These are phyloP conservation scores for Dactylella cylindrospora DNA, from an alignment of 2,329 filamentous ascomycete genomes.

Conservation along the genomic window DNA sequence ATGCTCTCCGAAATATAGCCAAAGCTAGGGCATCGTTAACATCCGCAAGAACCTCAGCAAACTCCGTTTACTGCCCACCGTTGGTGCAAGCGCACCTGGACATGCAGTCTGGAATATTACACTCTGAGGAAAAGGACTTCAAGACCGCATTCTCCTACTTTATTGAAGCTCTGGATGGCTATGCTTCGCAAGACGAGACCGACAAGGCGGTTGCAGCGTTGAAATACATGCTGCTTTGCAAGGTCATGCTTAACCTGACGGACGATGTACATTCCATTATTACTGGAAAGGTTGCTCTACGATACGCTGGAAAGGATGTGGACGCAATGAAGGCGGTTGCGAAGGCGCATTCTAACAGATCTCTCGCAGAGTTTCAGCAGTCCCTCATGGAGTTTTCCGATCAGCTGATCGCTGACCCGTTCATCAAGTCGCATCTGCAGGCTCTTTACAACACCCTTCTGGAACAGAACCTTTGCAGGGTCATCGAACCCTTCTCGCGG, in stretches of 20 bases:
- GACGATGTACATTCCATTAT: constrained; percentile 96
- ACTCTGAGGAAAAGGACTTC: constrained; percentile 98
- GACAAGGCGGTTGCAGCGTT: constrained; percentile 91
- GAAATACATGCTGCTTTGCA: constrained; percentile 99
- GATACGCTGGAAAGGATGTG: constrained; percentile 91
- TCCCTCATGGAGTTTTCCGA: constrained; percentile 86
- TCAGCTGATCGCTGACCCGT: constrained; percentile 89
- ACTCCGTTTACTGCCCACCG: constrained; percentile 95
- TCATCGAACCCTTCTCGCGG: constrained; percentile 96
- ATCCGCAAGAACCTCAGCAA: constrained; percentile 88
- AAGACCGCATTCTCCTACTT: constrained; percentile 99
- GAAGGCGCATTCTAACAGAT: constrained; percentile 90
- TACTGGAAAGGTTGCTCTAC: constrained; percentile 92
- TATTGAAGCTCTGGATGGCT: constrained; percentile 96
- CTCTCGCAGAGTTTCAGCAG: constrained; percentile 93
- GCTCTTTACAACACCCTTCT: constrained; percentile 97
- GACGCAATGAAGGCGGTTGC: constrained; percentile 99
- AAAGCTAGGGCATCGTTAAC: constrained; percentile 95
- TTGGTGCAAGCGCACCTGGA: constrained; percentile 93
- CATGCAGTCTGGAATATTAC: constrained; percentile 99
- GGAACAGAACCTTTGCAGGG: constrained; percentile 99
- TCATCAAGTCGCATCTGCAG: constrained; percentile 95
- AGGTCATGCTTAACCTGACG: constrained; percentile 97
- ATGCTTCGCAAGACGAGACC: constrained; percentile 86
- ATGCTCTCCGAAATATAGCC: constrained; percentile 91